These are phyloP conservation scores for Conticribra guillardii DNA, from an alignment of 108 stramenopile genomes.

Conservation along the genomic window DNA sequence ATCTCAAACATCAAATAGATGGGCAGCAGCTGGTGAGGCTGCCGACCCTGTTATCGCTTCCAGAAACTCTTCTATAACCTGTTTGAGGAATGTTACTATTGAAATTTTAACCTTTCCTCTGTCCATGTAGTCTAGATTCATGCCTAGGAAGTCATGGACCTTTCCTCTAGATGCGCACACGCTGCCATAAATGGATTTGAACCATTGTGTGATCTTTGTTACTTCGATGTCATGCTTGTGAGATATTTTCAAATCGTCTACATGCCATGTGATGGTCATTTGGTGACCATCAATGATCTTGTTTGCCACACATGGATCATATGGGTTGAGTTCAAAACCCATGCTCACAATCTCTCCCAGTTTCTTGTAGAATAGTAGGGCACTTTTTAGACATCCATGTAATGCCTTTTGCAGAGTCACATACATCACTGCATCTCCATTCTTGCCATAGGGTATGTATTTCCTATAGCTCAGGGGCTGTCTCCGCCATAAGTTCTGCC, in stretches of 20 bases:
- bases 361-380: constrained; percentile 1
- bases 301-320: constrained; percentile 9
- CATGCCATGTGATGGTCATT: constrained; percentile 8
- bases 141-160: too few relatives aligned
- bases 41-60: not conserved
- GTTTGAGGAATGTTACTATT: not conserved
- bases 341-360: not conserved
- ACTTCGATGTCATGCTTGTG: not conserved
- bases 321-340: not conserved
- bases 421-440: not conserved
- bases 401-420: constrained; percentile 1
- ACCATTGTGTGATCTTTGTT: not conserved
- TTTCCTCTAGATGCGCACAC: too few relatives aligned
- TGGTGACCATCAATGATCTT: constrained; percentile 1
- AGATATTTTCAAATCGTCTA: constrained; percentile 8
- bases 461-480: not conserved
- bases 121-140: not conserved
- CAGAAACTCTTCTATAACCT: not conserved
- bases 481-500: not conserved
- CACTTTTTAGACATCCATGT: not conserved
- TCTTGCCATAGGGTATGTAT: not conserved
- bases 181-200: not conserved
- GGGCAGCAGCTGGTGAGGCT: not conserved
- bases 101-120: not conserved
- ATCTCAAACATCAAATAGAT: constrained; percentile 5